Evolutionary conservation across 805 yeast genomes (phyloP).

Genomic region (Cyberlindnera americana): DNA sequence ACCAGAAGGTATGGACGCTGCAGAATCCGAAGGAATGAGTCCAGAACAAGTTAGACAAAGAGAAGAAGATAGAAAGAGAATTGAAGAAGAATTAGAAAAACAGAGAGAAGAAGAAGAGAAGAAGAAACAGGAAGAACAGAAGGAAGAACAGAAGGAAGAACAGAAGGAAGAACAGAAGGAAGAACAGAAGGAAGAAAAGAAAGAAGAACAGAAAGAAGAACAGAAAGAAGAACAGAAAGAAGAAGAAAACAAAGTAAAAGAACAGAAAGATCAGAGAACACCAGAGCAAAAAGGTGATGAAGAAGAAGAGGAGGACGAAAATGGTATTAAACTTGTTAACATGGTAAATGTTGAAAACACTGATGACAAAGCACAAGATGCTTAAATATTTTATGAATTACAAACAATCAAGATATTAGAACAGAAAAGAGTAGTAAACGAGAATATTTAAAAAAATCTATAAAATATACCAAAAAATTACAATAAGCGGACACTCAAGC

Average conservation of each 20-base stretch:
- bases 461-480: too few relatives aligned
- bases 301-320: too few relatives aligned
- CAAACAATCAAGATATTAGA: too few relatives aligned
- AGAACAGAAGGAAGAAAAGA: constrained; percentile 1
- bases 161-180: constrained; percentile 3
- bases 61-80: constrained; percentile 4
- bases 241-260: neutral
- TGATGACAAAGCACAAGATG: too few relatives aligned
- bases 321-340: too few relatives aligned
- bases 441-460: neutral
- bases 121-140: constrained; percentile 6
- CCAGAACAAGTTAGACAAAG: constrained; percentile 3
- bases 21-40: constrained; percentile 11
- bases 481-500: too few relatives aligned
- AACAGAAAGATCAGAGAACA: too few relatives aligned
- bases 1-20: constrained; percentile 12
- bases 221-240: neutral
- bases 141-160: constrained; percentile 1
- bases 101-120: constrained; percentile 1
- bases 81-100: constrained; percentile 3
- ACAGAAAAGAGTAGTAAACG: too few relatives aligned
- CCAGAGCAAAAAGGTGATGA: too few relatives aligned
- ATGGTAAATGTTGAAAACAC: too few relatives aligned
- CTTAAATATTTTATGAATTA: too few relatives aligned
- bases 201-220: neutral